Evolutionary conservation across 257 asterid genomes (phyloP), one percentile per base, ranked within the genome.

Genomic region (Cruciata laevipes): DNA sequence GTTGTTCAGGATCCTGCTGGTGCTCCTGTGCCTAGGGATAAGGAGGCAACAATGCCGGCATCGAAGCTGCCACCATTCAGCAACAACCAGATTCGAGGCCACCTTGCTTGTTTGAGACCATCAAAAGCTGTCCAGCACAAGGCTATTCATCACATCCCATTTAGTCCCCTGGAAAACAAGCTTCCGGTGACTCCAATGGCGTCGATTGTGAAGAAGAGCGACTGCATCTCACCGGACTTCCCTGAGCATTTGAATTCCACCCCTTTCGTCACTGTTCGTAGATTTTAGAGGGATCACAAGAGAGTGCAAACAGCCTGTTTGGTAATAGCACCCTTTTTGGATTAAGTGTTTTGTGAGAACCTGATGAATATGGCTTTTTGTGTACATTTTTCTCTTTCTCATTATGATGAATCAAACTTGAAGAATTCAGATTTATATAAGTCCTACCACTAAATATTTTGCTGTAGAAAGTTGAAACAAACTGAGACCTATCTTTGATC

Each of bases 1-100:
- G n/a, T 62, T 67, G 5, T 61, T 68, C 56, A 90, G 90, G 97
- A 90, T 69, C 87, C 94, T 24, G 79, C 86, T 7, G 91, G 96
- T 52, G 86, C 90, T 59, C 91, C 88, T 0, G 87, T 89, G 65
- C 72, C 90, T 0, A 80, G 72, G 76, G 96, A 90, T 68, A 83
- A 80, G 62, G 97, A 90, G 61, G 78, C 80, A 18, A 49, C 77
- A 20, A 80, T 76, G 16, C 72, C 24, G 61, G 74, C 86, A 3
- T 75, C 68, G 56, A 83, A 83, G 76, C 97, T 90, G 76, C 97
- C 87, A 58, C 97, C 97, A 1, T 66, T 76, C 17, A 86, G 88
- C 84, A 86, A 82, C 83, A 85, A 78, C 82, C 85, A 76, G 61
- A 57, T 78, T 32, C 67, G 64, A 0, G 83, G 91, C n/a, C 88